Conservation (phyloP, 192 early-diverging fungal species). For the Lunasporangiospora selenospora region DNA sequence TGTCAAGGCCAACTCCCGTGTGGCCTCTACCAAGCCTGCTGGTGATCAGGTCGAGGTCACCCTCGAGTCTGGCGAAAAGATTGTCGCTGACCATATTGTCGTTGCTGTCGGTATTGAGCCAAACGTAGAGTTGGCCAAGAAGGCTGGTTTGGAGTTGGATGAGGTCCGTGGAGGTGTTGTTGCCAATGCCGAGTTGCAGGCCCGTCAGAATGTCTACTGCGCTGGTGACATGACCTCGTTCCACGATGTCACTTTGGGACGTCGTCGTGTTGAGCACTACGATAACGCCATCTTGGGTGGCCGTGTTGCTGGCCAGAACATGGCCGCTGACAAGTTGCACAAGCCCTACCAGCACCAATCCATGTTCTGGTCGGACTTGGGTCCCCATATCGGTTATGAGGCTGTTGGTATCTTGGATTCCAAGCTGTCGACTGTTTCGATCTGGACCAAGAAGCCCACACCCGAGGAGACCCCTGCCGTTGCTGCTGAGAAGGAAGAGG, state of each 20-base stretch:
- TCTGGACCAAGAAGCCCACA: conserved; percentile 63
- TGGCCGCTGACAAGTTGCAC: conserved; percentile 54
- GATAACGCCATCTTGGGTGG: conserved; percentile 67
- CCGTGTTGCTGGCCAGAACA: conserved; percentile 66
- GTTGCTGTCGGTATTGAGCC: conserved; percentile 68
- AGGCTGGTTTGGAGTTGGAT: conserved; percentile 69
- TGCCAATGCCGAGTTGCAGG: conserved; percentile 71
- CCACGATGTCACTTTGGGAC: conserved; percentile 68
- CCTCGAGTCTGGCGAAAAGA: conserved; percentile 45
- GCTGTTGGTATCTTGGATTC: conserved; percentile 68
- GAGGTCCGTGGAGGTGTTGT: conserved; percentile 62
- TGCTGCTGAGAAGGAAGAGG: conserved; percentile 18
- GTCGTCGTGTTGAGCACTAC: conserved; percentile 72
- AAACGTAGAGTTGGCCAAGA: conserved; percentile 60
- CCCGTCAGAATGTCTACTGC: conserved; percentile 65
- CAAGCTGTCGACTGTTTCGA: conserved; percentile 61
- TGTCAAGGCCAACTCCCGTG: conserved; percentile 50
- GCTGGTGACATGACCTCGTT: conserved; percentile 71
- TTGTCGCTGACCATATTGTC: conserved; percentile 65
- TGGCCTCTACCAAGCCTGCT: conserved; percentile 41
- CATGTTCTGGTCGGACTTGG: conserved; percentile 71
- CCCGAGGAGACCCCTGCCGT: conserved; percentile 37
- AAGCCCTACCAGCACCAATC: conserved; percentile 66
- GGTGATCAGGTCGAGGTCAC: conserved; percentile 51
- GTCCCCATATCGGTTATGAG: conserved; percentile 67